phyloP scores from a whole-genome alignment of 2,329 filamentous ascomycete genomes.

The Aspergillus ustus region DNA sequence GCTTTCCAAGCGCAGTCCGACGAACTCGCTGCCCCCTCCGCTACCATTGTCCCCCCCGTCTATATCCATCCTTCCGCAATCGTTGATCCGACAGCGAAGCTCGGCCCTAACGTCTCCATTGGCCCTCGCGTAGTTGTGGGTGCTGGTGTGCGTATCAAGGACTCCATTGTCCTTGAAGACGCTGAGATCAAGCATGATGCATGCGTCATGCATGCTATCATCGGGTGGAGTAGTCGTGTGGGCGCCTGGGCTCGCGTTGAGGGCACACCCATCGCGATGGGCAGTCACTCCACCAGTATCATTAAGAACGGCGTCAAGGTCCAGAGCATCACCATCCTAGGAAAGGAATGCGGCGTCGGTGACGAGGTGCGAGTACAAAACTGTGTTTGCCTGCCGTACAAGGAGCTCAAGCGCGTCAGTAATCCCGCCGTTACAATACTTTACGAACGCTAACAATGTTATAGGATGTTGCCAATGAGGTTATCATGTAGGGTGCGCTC shows the following conservation, averaged over 20 bases:
- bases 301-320: constrained; percentile 99
- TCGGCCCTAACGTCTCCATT: constrained; percentile 95
- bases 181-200: constrained; percentile 96
- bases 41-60: constrained; percentile 87
- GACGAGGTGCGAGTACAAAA: constrained; percentile 97
- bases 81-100: constrained; percentile 92
- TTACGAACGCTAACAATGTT: constrained; percentile 8
- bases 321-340: constrained; percentile 95
- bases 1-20: constrained; percentile 81
- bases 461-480: constrained; percentile 57
- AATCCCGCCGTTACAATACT: background rate
- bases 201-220: constrained; percentile 92
- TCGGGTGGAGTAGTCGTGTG: constrained; percentile 94
- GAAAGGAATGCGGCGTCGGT: constrained; percentile 91
- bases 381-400: constrained; percentile 95
- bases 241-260: constrained; percentile 99
- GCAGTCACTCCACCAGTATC: constrained; percentile 89
- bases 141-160: constrained; percentile 88
- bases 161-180: constrained; percentile 93
- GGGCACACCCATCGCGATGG: constrained; percentile 85
- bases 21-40: constrained; percentile 81
- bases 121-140: constrained; percentile 86
- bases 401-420: constrained; percentile 93
- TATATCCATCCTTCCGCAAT: constrained; percentile 92
- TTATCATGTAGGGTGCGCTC: constrained; percentile 76